Evolutionary conservation across 352 stramenopile species (phyloP), one percentile per base, ranked within the genome.

Genomic region (Globisporangium paroecandrum): DNA sequence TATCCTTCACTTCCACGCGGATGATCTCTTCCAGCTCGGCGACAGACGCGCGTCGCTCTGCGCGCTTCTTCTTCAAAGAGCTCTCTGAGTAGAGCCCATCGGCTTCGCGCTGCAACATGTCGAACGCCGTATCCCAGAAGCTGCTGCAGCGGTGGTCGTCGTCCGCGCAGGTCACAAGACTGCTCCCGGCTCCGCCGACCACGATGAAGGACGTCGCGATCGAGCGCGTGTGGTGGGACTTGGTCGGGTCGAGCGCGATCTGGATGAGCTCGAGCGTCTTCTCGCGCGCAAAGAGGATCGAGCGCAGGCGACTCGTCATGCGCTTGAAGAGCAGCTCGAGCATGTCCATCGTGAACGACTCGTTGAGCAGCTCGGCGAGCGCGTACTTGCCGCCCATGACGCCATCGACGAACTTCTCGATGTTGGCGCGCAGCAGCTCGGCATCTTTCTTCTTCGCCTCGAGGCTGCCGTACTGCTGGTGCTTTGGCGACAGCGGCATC

Each of bases 391-490:
- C 76, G 61, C 79, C 81, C 78, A 89, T 93, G 58, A 93, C 69
- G n/a, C 80, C 86, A 66, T 94, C 86, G 58, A 94, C 86, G 65
- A 94, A 94, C 51, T 78, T 81, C 77, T 94, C 86, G 56, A 94
- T 92, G 69, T 87, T 91, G 56, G 72, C 70, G 54, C 86, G 86
- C 66, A 89, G 69, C 51, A 75, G 63, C 63, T 92, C 84, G 15
- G 79, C 76, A 27, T 81, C 72, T 55, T 78, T 73, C 71, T 87
- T 85, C 68, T 72, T 77, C 20, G 78, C 76, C 73, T 80, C 73
- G 58, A 79, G 65, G 58, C 58, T 66, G 29, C 65, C 71, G 29
- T 60, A 72, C 38, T 65, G 73, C 60, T 68, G 15, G 9, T 69
- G 75, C 36, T 49, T 68, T 29, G 81, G 83, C 10, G 69, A 73